phyloP scores from a whole-genome alignment of 2,329 filamentous ascomycete species.

The Venturia pyrina region DNA sequence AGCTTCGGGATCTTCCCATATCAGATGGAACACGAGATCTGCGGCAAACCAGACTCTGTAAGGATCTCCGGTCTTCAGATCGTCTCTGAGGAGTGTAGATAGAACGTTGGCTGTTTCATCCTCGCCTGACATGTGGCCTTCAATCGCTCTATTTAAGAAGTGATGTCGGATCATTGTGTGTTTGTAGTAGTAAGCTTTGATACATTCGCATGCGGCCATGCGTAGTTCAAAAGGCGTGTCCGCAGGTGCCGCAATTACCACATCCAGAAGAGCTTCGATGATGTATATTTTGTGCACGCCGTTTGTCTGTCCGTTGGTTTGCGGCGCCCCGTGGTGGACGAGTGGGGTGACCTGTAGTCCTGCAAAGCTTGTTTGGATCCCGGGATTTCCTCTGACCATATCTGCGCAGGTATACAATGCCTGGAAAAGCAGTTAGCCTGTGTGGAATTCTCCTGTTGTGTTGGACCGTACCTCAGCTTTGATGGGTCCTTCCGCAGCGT shows the following conservation, averaged over 20 bases:
- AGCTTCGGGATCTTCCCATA: slow-evolving; percentile 69
- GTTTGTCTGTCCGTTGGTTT: slow-evolving; percentile 36
- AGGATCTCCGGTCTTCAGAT: slow-evolving; percentile 58
- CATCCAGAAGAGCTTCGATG: slow-evolving; percentile 82
- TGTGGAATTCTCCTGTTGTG: slow-evolving; percentile 4
- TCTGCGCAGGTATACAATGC: slow-evolving; percentile 80
- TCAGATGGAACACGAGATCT: slow-evolving; percentile 73
- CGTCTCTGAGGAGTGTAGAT: slow-evolving; percentile 50
- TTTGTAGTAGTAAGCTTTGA: slow-evolving; percentile 83
- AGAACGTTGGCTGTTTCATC: slow-evolving; percentile 84
- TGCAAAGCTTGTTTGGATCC: slow-evolving; percentile 80
- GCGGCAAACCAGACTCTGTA: slow-evolving; percentile 87
- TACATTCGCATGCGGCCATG: slow-evolving; percentile 75
- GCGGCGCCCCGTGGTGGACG: slow-evolving; percentile 28
- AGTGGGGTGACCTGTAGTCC: slow-evolving; percentile 67
- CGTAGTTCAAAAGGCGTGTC: slow-evolving; percentile 67
- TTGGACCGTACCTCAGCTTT: slow-evolving; percentile 59
- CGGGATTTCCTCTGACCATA: slow-evolving; percentile 70
- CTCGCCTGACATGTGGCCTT: slow-evolving; percentile 66
- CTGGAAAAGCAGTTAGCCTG: slow-evolving; percentile 29
- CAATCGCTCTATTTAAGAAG: slow-evolving; percentile 80
- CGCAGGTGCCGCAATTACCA: slow-evolving; percentile 56
- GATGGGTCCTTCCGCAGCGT: slow-evolving; percentile 61
- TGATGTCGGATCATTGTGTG: slow-evolving; percentile 75
- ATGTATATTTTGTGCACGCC: slow-evolving; percentile 65